Conservation (phyloP, 768 basidiomycete species). For the Amyloporia xantha region DNA sequence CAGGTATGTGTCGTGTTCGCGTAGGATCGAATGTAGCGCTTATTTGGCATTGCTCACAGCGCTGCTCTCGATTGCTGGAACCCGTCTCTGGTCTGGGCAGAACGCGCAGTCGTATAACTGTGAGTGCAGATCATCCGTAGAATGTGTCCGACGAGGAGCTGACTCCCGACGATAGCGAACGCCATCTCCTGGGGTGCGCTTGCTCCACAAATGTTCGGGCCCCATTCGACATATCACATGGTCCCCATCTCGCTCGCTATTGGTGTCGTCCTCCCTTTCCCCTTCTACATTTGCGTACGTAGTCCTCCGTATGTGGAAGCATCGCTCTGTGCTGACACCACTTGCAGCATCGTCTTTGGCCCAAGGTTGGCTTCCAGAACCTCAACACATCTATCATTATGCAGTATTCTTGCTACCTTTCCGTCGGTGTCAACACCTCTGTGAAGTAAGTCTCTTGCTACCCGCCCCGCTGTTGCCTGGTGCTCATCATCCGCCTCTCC, state of each 20-base stretch:
- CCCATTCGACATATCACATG: conserved; percentile 12
- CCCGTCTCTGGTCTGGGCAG: conserved; percentile 47
- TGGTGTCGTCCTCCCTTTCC: conserved; percentile 47
- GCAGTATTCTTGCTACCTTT: conserved; percentile 36
- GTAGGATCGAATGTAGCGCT: background rate
- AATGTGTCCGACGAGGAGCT: too few species aligned
- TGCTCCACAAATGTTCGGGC: conserved; percentile 19
- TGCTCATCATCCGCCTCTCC: too few species aligned
- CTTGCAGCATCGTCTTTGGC: conserved; percentile 35
- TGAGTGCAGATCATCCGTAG: conserved; percentile 17
- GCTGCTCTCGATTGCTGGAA: conserved; percentile 43
- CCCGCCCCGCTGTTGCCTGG: too few species aligned
- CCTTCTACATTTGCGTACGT: conserved; percentile 40
- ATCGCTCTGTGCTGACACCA: background rate
- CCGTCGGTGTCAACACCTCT: conserved; percentile 52
- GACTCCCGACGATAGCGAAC: conserved; percentile 11
- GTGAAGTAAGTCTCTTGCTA: conserved; percentile 29
- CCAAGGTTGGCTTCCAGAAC: conserved; percentile 40
- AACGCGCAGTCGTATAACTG: conserved; percentile 46
- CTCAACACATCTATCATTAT: conserved; percentile 43
- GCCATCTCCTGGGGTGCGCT: conserved; percentile 57
- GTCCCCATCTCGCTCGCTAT: conserved; percentile 37
- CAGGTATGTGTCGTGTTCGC: conserved; percentile 7
- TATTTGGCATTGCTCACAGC: conserved; percentile 21
- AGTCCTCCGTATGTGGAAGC: background rate